Base-by-base conservation (phyloP, 73 alveolate species). In the Uronychia binucleata region DNA sequence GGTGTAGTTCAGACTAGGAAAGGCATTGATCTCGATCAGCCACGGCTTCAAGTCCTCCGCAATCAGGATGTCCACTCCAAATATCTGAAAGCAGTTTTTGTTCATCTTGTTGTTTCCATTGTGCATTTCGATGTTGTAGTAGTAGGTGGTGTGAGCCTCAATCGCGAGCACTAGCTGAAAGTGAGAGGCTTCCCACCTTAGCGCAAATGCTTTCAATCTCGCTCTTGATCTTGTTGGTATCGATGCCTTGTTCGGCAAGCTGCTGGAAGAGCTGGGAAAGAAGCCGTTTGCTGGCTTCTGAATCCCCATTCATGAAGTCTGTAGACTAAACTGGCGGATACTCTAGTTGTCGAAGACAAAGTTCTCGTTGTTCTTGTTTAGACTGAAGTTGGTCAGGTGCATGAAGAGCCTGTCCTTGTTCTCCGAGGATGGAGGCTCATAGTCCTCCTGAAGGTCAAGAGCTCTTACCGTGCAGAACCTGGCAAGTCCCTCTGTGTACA, bases 401-500 rank as follows among this genome's bases (percentile, higher is more conserved):
- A 94, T 94, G 80, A 84, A 94, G 0, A 91, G 86, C 35, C 88
- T 86, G 34, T 91, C 84, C 82, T 90, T 77, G 79, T 93, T 96
- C 58, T 92, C 95, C 11, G 74, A 82, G 19, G 88, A 82, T 5
- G 99, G 99, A 30, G 80, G 88, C 82, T 90, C 92, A 88, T 97
- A 98, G 58, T 92, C 95, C 28, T 91, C 99, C 67, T 46, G 19
- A 19, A 19, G 67, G 19, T 46, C 19, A 46, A 11, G 19, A 5
- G 67, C 19, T 46, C 67, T 46, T 46, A 46, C 67, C 59, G 98
- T 93, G 77, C 99, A 92, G 83, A 98, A 95, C 34, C 99, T 90
- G 26, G 98, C 99, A 77, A 98, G 90, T 5, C 99, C 99, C 85
- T 98, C 99, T 79, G 93, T 82, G 90, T 97, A 96, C 28, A 98